phyloP scores from a whole-genome alignment of 371 early-diverging fungal species.

The Zopfochytrium polystomum region DNA sequence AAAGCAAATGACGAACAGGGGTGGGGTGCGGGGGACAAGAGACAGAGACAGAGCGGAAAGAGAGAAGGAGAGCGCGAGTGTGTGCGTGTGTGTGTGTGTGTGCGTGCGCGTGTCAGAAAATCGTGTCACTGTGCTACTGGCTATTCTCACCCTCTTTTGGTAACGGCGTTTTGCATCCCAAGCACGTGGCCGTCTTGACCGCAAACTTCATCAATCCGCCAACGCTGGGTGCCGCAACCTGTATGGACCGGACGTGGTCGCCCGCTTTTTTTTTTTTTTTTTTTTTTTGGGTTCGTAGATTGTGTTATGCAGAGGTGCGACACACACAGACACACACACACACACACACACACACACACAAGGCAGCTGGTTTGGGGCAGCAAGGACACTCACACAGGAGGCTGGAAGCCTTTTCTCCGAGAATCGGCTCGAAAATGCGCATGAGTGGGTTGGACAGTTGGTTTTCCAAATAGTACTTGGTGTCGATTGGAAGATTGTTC shows the following conservation, averaged over 20 bases:
- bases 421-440: conserved; percentile 98
- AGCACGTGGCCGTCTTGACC: conserved; percentile 83
- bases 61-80: neutral
- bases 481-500: conserved; percentile 98
- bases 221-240: conserved; percentile 76
- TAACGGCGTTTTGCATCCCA: conserved; percentile 92
- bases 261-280: conserved; percentile 60
- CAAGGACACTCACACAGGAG: conserved; percentile 60
- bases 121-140: neutral
- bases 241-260: conserved; percentile 89
- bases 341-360: no score
- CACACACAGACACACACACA: neutral
- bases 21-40: no score
- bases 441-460: conserved; percentile 96
- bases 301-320: no score
- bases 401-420: conserved; percentile 83
- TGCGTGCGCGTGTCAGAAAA: neutral
- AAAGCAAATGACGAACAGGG: no score
- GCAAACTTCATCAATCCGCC: conserved; percentile 96
- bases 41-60: no score
- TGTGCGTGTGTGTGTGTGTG: neutral
- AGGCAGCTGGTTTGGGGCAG: no score
- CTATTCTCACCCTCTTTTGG: conserved; percentile 62
- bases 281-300: conserved; percentile 1
- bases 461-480: conserved; percentile 98